Evolutionary conservation across 129 eudicot species (phyloP).

Genomic region (Gnaphalium uliginosum): DNA sequence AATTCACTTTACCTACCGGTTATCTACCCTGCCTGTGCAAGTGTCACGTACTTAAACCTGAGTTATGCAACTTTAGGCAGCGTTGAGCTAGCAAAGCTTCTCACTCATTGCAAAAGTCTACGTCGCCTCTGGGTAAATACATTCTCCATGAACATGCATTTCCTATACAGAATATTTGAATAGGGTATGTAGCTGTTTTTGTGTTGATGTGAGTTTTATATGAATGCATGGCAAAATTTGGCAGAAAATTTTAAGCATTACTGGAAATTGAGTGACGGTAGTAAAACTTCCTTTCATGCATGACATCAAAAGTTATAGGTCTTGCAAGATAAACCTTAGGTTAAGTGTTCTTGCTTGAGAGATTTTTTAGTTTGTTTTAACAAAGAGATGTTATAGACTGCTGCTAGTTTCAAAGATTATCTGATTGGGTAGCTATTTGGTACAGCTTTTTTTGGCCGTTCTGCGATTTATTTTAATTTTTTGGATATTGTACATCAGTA

Average conservation of each 20-base stretch:
- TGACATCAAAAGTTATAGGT: background rate
- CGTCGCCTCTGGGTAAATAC: conserved; percentile 68
- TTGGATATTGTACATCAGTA: background rate
- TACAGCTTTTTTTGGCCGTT: background rate
- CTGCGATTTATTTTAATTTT: background rate
- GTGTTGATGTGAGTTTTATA: background rate
- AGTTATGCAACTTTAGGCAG: conserved; percentile 49
- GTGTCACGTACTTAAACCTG: conserved; percentile 54
- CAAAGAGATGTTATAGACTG: background rate
- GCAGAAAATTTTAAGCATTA: background rate
- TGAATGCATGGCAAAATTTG: background rate
- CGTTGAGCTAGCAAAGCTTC: conserved; percentile 47
- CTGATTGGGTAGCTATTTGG: background rate
- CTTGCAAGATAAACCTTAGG: background rate
- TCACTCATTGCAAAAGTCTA: conserved; percentile 53
- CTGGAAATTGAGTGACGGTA: background rate
- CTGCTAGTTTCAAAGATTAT: background rate
- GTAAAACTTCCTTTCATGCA: background rate
- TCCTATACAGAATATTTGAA: background rate
- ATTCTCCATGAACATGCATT: background rate
- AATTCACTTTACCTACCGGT: conserved; percentile 42
- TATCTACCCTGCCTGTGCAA: conserved; percentile 51
- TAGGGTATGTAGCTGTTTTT: background rate
- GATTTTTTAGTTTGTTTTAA: background rate
- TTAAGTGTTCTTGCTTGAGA: background rate